Conservation (phyloP, 75 land plant species). For the Pseudotsuga menziesii region DNA sequence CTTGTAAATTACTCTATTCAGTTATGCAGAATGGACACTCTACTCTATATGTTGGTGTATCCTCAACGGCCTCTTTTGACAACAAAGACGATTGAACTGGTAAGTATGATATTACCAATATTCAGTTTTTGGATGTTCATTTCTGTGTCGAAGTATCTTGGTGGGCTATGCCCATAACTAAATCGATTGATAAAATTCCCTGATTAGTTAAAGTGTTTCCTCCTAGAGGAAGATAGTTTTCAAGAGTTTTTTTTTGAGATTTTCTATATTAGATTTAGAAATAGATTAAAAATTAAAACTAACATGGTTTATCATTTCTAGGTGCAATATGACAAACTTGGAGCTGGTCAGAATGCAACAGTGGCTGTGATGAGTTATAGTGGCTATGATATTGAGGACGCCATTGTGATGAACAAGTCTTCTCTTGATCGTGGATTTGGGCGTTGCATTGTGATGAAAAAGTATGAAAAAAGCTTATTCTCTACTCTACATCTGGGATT, state of each 20-base stretch:
- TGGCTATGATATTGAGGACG: conserved; percentile 99
- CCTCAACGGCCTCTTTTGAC: conserved; percentile 93
- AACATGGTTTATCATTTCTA: conserved; percentile 18
- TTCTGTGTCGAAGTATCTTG: neutral
- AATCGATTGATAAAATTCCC: too few species aligned
- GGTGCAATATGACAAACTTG: conserved; percentile 97
- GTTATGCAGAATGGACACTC: conserved; percentile 79
- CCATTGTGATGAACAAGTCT: conserved; percentile 98
- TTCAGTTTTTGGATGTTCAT: neutral
- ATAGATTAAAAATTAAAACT: neutral
- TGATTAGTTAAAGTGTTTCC: too few species aligned
- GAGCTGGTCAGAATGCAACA: conserved; percentile 99
- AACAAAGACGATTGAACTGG: conserved; percentile 96
- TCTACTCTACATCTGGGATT: neutral
- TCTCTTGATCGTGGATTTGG: conserved; percentile 99
- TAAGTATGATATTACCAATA: conserved; percentile 20
- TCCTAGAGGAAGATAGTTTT: too few species aligned
- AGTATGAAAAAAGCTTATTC: conserved; percentile 45
- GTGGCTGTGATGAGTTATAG: conserved; percentile 99
- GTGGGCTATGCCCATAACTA: too few species aligned
- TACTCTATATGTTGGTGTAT: conserved; percentile 89
- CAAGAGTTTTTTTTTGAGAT: neutral
- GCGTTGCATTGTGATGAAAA: conserved; percentile 95
- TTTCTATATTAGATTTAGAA: neutral
- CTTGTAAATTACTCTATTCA: conserved; percentile 19